phyloP scores from a whole-genome alignment of 2,329 filamentous ascomycete genomes.

The Dactylellina sp. region DNA sequence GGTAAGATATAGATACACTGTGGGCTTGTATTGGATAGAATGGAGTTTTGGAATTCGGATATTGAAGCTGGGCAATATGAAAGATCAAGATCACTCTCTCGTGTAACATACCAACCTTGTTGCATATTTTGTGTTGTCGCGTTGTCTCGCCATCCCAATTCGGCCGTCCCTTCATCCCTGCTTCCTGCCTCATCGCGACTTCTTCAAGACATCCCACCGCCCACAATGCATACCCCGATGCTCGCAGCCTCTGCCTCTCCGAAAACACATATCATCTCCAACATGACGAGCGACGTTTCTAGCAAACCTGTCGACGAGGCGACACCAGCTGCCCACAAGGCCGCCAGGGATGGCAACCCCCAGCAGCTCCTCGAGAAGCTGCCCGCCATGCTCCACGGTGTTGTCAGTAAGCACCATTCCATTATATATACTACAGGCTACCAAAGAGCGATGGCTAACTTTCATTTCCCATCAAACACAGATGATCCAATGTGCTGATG shows the following conservation, averaged over 20 bases:
- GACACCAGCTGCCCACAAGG: slow-evolving; percentile 43
- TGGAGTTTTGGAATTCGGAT: not conserved
- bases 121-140: slow-evolving; percentile 32
- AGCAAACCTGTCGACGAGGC: slow-evolving; percentile 24
- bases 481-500: slow-evolving; percentile 56
- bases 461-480: slow-evolving; percentile 6
- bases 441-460: no score
- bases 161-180: slow-evolving; percentile 7
- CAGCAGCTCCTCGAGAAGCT: slow-evolving; percentile 54
- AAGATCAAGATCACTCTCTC: not conserved
- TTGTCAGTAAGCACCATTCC: slow-evolving; percentile 43
- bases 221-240: not conserved
- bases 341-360: slow-evolving; percentile 49
- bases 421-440: not conserved
- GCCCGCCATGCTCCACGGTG: slow-evolving; percentile 54
- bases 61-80: not conserved
- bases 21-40: not conserved
- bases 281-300: slow-evolving; percentile 46
- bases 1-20: slow-evolving; percentile 5
- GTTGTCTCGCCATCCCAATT: not conserved
- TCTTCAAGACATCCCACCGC: not conserved
- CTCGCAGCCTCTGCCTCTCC: not conserved
- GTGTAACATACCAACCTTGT: not conserved
- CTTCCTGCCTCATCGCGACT: slow-evolving; percentile 4
- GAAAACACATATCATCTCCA: not conserved